Base-by-base conservation (phyloP, 2,329 filamentous ascomycete species). In the Immersiporthe knoxdaviesiana region DNA sequence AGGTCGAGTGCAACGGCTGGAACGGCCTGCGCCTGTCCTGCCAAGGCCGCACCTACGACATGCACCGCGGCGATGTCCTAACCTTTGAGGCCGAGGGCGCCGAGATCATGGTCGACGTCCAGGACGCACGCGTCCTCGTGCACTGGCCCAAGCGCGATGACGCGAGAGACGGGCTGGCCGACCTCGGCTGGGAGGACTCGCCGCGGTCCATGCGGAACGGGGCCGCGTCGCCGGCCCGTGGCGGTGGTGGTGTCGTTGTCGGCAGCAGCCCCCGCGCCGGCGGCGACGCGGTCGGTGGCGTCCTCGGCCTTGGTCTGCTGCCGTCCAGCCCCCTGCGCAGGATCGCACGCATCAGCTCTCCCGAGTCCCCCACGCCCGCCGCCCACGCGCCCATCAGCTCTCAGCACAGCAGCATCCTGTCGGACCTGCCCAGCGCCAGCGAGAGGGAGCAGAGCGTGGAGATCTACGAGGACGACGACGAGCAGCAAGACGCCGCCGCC, bases 21-120 rank as follows among this genome's bases (percentile, higher is more conserved):
- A 99, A 99, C 79, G 96, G 96, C 21, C 85, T 96, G 73, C 97
- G 93, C 82, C 82, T 99, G 74, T 94, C 97, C 81, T 97, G 93
- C 83, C 91, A 95, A 80, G 93, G 93, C 68, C 90, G 91, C 73
- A 91, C 93, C 3, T 95, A 92, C 84, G 93, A 97, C 73, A 81
- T 99, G 75, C 86, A 84, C 72, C 97, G 97, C 82, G 93, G 92
- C 24, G 94, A 97, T 78, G 92, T 89, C 63, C 98, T 97, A 80
- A 91, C 90, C 61, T 97, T 94, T 69, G 93, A 97, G 80, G 94
- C 94, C 39, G 92, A 94, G 77, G 89, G 90, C 73, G 90, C 90
- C 24, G 94, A 97, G 76, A 94, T 99, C 78, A 97, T 99, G 89
- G 83, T 99, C 72, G 94, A 98, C 78, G 94, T 98, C 56, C 93